Evolutionary conservation across 192 early-diverging fungal species (phyloP).

Genomic region (Entomortierella lignicola): DNA sequence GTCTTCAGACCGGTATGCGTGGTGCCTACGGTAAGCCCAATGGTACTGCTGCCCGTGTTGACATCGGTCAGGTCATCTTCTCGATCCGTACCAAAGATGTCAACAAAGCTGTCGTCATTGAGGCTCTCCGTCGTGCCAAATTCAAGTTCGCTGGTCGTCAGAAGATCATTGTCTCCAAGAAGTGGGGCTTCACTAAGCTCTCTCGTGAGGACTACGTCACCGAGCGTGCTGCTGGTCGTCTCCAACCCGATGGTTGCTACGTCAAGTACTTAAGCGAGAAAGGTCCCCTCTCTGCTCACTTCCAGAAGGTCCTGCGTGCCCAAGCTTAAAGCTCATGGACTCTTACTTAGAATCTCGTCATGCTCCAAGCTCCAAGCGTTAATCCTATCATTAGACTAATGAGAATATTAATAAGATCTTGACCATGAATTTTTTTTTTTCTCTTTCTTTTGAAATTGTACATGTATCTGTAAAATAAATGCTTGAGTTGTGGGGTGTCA

Average conservation of each 20-base stretch:
- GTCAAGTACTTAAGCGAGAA: slow-evolving; percentile 93
- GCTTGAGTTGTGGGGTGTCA: no score
- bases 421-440: not conserved
- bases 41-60: slow-evolving; percentile 95
- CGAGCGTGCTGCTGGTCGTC: slow-evolving; percentile 76
- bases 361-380: no score
- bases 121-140: slow-evolving; percentile 69
- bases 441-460: slow-evolving; percentile 12
- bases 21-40: slow-evolving; percentile 98
- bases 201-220: slow-evolving; percentile 90
- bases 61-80: slow-evolving; percentile 97
- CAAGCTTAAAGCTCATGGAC: slow-evolving; percentile 24
- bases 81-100: slow-evolving; percentile 95
- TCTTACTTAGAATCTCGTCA: no score
- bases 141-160: slow-evolving; percentile 99
- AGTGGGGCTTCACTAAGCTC: slow-evolving; percentile 99
- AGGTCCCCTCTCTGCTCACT: slow-evolving; percentile 75
- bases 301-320: slow-evolving; percentile 50
- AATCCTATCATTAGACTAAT: no score
- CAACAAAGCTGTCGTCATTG: slow-evolving; percentile 94
- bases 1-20: slow-evolving; percentile 99
- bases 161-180: slow-evolving; percentile 99
- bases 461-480: slow-evolving; percentile 14
- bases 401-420: no score
- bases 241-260: slow-evolving; percentile 94